Conservation (phyloP, 1,139 yeast species). For the Geotrichum aggregatum region DNA sequence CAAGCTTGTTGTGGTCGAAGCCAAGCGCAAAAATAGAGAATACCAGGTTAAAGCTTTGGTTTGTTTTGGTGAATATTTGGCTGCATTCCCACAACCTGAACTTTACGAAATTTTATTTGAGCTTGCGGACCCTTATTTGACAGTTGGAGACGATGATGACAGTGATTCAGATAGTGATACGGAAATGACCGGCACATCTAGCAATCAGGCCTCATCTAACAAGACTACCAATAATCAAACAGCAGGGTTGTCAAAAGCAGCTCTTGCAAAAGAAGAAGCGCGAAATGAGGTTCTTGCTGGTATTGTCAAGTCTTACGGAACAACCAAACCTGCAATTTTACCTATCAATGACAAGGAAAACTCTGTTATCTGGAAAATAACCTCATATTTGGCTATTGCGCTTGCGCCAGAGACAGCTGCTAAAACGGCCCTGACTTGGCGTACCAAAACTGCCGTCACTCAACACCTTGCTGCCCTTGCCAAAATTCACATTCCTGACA, state of each 20-base stretch:
- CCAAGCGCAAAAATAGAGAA: slow-evolving; percentile 59
- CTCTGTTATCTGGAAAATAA: slow-evolving; percentile 4
- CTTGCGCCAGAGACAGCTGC: slow-evolving; percentile 11
- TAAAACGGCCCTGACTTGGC: slow-evolving; percentile 1
- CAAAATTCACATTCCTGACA: slow-evolving; percentile 10
- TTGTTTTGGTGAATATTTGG: slow-evolving; percentile 30
- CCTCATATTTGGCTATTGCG: slow-evolving; percentile 7
- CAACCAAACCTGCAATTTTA: background rate
- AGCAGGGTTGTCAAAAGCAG: slow-evolving; percentile 22
- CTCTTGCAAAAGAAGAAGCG: slow-evolving; percentile 40
- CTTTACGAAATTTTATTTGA: slow-evolving; percentile 37
- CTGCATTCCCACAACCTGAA: slow-evolving; percentile 35
- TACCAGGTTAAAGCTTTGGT: slow-evolving; percentile 49
- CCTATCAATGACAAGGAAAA: background rate
- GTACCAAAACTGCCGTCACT: slow-evolving; percentile 4
- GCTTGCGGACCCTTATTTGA: slow-evolving; percentile 34
- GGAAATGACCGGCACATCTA: slow-evolving; percentile 23
- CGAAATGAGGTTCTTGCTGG: slow-evolving; percentile 37
- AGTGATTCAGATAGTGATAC: slow-evolving; percentile 34
- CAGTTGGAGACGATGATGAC: slow-evolving; percentile 24
- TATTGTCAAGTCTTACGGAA: slow-evolving; percentile 27
- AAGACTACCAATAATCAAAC: background rate
- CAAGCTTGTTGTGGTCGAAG: slow-evolving; percentile 53
- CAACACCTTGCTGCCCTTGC: slow-evolving; percentile 7
- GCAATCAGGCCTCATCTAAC: background rate